Evolutionary conservation across 345 rosid species (phyloP), one percentile per base, ranked within the genome.

Genomic region (Anastatica hierochuntica): DNA sequence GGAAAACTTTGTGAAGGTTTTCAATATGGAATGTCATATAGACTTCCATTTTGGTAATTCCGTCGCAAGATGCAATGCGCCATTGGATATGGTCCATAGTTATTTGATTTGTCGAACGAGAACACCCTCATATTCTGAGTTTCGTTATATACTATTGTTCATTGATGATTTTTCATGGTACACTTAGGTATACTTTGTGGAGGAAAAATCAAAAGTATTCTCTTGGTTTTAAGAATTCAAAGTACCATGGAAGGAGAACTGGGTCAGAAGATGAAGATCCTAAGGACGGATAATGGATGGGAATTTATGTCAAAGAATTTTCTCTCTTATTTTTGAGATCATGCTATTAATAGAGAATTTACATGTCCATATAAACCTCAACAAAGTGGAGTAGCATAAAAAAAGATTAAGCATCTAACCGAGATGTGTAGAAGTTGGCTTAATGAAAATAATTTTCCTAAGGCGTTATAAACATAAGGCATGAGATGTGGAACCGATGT

Each of bases 401-500:
- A 14, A 3, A 57, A 56, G n/a, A 57, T 47, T 2, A 10, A 14
- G 0, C 43, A 66, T 9, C 23, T 66, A 14, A 45, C 8, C 0
- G 24, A 58, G 62, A 58, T 35, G 0, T 58, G 53, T 11, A 20
- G 16, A 45, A 44, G 35, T 1, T 58, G 53, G 14, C 16, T 56
- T 17, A 18, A 23, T 58, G 14, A 4, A 1, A n/a, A 56, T 1
- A 14, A 44, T 0, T 47, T 44, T 0, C 50, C 41, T 18, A 43
- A 43, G 1, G 29, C 10, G 5, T 24, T 41, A 23, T 55, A 9
- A 37, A 15, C 30, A 14, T 38, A 44, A 34, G 45, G 45, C 2
- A 64, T 56, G 63, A 21, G 3, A 21, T 56, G 44, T 64, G 63
- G 43, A 29, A 10, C 43, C 0, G 55, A 64, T 55, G 52, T 64